Evolutionary conservation across 805 yeast genomes (phyloP), one percentile per base, ranked within the genome.

Genomic region (Candida railenensis): DNA sequence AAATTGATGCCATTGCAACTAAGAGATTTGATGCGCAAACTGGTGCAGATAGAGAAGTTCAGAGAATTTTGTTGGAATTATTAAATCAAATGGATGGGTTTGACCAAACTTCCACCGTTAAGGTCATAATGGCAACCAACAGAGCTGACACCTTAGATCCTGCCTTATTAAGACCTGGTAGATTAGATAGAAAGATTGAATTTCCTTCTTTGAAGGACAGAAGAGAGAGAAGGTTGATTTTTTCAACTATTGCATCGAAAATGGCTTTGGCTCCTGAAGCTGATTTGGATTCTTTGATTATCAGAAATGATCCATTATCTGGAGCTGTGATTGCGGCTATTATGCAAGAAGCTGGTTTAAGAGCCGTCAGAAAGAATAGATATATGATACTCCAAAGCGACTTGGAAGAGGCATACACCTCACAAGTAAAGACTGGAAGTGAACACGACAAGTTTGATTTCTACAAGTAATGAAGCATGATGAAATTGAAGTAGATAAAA

Each of bases 101-200:
- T 59, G 99, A 94, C 64, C 99, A 94, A 73, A 74, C 87, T 1
- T 82, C 96, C 4, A 91, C 90, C 53, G 99, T 94, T 44, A 94
- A 94, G 74, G 97, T 94, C 33, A 94, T 94, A 53, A 94, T 94
- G 99, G 99, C 99, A 37, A 94, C 99, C 11, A 94, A 94, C 71
- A 87, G 99, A 73, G 96, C 97, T n/a, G 99, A 94, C 65, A 94
- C 99, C 2, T 80, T 94, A 57, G 99, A 94, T 70, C 99, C 99
- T 3, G 99, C 99, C 11, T 76, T 94, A 56, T 81, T 94, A 67
- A 87, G 99, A 74, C 97, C 99, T 16, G 99, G 99, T 55, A 87
- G 99, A 74, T 79, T 94, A 66, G 99, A 94, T 69, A 82, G 99
- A 68, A 95, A 95, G 69, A 95, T 94, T 57, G 99, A 94, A 69